Percentiles rank a stretch among this genome's conserved stretches.
Evolutionary conservation across 1,284 basidiomycete species (phyloP).

Genomic region (Cutaneotrichosporon sp.): DNA sequence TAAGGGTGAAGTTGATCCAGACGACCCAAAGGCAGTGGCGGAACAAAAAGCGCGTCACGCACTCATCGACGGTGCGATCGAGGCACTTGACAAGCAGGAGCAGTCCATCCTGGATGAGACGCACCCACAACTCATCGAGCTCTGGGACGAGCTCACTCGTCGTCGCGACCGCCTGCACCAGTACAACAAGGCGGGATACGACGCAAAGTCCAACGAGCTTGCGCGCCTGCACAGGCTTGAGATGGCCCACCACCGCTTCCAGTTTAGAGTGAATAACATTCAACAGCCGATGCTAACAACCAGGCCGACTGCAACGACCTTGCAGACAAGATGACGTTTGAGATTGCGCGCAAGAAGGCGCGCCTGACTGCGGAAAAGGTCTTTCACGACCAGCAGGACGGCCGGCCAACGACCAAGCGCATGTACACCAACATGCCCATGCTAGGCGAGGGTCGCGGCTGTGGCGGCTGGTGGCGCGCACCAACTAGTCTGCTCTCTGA

Average conservation of each 20-base stretch:
- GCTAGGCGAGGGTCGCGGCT: conserved; percentile 28
- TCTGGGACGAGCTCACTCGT: conserved; percentile 31
- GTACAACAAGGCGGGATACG: conserved; percentile 12
- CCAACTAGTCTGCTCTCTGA: conserved; percentile 23
- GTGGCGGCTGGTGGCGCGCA: conserved; percentile 26
- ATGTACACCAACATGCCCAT: conserved; percentile 24
- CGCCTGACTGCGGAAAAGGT: conserved; percentile 24
- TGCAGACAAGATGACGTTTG: conserved; percentile 17
- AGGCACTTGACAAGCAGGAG: conserved; percentile 31
- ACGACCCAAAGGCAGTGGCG: conserved; percentile 40
- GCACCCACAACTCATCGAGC: conserved; percentile 25
- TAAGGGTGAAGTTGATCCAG: conserved; percentile 45
- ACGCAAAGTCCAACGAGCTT: conserved; percentile 20
- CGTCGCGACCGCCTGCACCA: conserved; percentile 17
- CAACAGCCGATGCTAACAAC: conserved; percentile 2
- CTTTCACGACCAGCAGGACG: conserved; percentile 16
- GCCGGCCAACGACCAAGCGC: conserved; percentile 15
- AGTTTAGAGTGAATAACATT: conserved; percentile 22
- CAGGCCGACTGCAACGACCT: conserved; percentile 24
- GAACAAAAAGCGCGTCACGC: conserved; percentile 25
- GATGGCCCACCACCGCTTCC: conserved; percentile 10
- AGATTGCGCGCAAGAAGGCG: conserved; percentile 21
- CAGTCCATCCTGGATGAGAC: conserved; percentile 20
- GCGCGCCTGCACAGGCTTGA: conserved; percentile 2
- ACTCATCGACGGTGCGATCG: conserved; percentile 26